A percentile compares a stretch with the other conserved stretches of the same genome.
Conservation (phyloP, 1,139 yeast genomes). For the Geotrichum candidum region DNA sequence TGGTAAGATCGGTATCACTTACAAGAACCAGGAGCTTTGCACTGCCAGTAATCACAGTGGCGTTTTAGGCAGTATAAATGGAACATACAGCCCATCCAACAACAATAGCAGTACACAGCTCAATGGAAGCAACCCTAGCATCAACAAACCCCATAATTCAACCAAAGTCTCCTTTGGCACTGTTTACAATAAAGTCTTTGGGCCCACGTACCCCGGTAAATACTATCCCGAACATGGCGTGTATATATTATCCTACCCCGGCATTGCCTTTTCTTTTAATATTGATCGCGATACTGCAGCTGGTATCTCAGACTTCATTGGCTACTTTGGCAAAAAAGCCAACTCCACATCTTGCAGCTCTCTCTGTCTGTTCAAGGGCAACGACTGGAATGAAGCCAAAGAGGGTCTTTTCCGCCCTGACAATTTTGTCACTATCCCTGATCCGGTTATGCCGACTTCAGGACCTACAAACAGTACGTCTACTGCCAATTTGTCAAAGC, state of each 20-base stretch:
- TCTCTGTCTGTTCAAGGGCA: conserved; percentile 30
- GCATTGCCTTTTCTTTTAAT: conserved; percentile 30
- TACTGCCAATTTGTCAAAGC: neutral
- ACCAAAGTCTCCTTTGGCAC: neutral
- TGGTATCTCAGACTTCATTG: conserved; percentile 17
- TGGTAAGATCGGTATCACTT: conserved; percentile 24
- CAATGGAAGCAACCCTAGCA: neutral
- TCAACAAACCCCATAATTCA: neutral
- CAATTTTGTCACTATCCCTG: neutral
- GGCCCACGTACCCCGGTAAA: conserved; percentile 34
- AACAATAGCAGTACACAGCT: neutral
- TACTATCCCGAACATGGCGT: conserved; percentile 10
- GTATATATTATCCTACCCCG: conserved; percentile 32
- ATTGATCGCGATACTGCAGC: conserved; percentile 17
- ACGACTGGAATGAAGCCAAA: conserved; percentile 29
- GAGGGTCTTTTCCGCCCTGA: conserved; percentile 7
- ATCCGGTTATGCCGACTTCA: neutral
- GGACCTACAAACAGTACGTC: neutral
- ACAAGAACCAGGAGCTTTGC: conserved; percentile 19
- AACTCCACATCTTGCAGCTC: conserved; percentile 24
- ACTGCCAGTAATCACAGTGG: conserved; percentile 38
- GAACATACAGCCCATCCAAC: conserved; percentile 2
- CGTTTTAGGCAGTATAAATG: conserved; percentile 49
- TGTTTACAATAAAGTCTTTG: conserved; percentile 31
- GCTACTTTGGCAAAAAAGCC: conserved; percentile 18